These are phyloP conservation scores for Yamadazyma aaseri DNA, from an alignment of 1,139 yeast species.

Conservation along the genomic window DNA sequence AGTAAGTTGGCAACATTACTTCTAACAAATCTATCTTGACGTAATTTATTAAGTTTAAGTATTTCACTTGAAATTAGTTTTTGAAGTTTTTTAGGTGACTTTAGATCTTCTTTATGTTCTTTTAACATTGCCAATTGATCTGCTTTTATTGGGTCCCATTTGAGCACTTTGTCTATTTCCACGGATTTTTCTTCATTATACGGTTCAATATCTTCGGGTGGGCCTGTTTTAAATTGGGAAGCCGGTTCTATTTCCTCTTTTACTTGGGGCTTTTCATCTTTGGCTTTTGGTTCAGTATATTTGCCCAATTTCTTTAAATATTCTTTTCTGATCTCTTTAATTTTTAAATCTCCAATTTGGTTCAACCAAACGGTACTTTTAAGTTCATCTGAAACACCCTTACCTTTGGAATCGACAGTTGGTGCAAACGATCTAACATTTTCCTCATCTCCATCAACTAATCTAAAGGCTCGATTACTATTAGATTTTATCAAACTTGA, in stretches of 20 bases:
- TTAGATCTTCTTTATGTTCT: conserved; percentile 24
- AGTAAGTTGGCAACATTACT: conserved; percentile 29
- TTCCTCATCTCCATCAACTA: conserved; percentile 30
- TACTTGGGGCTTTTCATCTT: conserved; percentile 6
- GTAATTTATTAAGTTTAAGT: conserved; percentile 58
- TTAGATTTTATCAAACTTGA: conserved; percentile 21
- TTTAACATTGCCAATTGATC: conserved; percentile 27
- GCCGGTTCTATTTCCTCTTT: conserved; percentile 4
- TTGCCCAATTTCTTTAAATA: conserved; percentile 21
- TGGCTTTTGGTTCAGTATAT: conserved; percentile 7
- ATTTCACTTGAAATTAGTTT: conserved; percentile 57
- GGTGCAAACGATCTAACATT: conserved; percentile 79
- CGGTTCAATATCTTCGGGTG: conserved; percentile 11
- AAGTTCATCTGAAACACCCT: conserved; percentile 61
- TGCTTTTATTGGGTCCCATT: conserved; percentile 38
- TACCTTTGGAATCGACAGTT: conserved; percentile 62
- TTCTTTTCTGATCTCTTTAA: conserved; percentile 36
- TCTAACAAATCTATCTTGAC: conserved; percentile 53
- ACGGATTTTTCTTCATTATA: conserved; percentile 14
- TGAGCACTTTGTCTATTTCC: conserved; percentile 31
- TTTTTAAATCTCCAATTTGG: conserved; percentile 59
- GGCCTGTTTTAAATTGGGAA: conserved; percentile 5
- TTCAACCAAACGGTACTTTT: conserved; percentile 78
- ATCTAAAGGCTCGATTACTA: conserved; percentile 20
- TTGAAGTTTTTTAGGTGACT: conserved; percentile 36